Base-by-base conservation (phyloP, 1,139 yeast species). In the Suhomyces bolitotheri region DNA sequence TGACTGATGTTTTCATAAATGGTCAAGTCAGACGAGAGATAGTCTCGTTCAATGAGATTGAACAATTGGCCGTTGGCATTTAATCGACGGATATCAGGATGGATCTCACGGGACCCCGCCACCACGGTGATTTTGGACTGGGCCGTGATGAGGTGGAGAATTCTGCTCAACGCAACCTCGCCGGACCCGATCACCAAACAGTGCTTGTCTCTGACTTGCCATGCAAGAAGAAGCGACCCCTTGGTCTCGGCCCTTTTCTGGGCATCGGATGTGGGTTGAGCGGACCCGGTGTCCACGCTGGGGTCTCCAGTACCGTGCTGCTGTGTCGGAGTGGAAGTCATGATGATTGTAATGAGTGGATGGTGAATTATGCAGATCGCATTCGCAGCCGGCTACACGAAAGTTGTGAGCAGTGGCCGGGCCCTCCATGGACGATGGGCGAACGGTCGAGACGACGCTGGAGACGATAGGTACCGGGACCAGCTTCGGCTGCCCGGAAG, bases 111-210 rank as follows among this genome's bases (percentile, higher is more conserved):
- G 1, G 53, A 58, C 3, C 83, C 82, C 0, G 90, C 71, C 4
- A 87, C 67, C 15, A 86, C 82, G 0, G 89, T 82, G 29, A 86
- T 74, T 35, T 64, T 66, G 5, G 94, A 92, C 44, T 80, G 76
- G 1, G 95, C 92, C 17, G 75, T 73, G 9, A 84, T 60, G 24
- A 86, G 66, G 51, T 83, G 86, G 35, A 73, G 66, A 10, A 86
- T 76, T 38, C 96, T 62, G 24, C 89, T 77, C 11, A 80, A 66
- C 0, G 90, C 96, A 8, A 87, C 95, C 34, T 82, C 88, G 5
- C 95, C 95, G 7, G 83, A 86, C 0, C 95, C 95, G 29, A 86
- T 76, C 2, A 86, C 85, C 16, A 86, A 66, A 16, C 84, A 86
- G 47, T 76, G 85, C 40, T 75, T 77, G 46, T 72, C 63, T 44